Evolutionary conservation across 2,329 filamentous ascomycete genomes (phyloP).

Genomic region (Sclerotinia minor): DNA sequence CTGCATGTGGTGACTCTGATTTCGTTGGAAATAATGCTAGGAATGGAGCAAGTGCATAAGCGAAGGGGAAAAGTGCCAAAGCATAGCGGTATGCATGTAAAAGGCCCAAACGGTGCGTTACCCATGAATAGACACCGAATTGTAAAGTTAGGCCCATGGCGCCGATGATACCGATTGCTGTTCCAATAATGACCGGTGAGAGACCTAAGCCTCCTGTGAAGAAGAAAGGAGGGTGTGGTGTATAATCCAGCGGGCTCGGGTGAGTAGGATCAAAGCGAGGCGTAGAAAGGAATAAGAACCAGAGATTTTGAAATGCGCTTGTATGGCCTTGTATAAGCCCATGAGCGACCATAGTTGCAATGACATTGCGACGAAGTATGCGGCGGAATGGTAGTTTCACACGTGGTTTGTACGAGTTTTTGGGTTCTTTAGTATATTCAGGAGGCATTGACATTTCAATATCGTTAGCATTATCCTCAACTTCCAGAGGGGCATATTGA

Average conservation of each 20-base stretch:
- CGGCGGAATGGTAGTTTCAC: background rate
- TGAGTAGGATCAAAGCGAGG: background rate
- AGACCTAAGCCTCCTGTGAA: slow-evolving; percentile 3
- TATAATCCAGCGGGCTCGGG: background rate
- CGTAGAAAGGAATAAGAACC: slow-evolving; percentile 2
- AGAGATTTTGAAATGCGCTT: background rate
- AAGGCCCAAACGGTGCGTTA: background rate
- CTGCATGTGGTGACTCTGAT: slow-evolving; percentile 3
- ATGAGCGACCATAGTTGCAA: background rate
- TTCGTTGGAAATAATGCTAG: background rate
- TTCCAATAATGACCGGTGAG: background rate
- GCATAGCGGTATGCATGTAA: background rate
- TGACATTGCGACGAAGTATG: slow-evolving; percentile 5
- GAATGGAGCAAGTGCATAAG: background rate
- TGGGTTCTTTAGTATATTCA: background rate
- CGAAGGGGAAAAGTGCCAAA: background rate
- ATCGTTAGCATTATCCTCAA: background rate
- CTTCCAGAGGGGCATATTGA: background rate
- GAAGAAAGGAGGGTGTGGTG: background rate
- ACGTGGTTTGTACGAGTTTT: background rate
- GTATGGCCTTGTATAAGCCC: slow-evolving; percentile 2
- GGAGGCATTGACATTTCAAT: slow-evolving; percentile 7
- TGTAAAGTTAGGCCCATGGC: slow-evolving; percentile 1
- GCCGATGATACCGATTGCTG: slow-evolving; percentile 2
- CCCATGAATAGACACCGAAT: slow-evolving; percentile 8